These are phyloP conservation scores for Wallemia mellicola DNA, from an alignment of 1,284 basidiomycete species.

Conservation along the genomic window DNA sequence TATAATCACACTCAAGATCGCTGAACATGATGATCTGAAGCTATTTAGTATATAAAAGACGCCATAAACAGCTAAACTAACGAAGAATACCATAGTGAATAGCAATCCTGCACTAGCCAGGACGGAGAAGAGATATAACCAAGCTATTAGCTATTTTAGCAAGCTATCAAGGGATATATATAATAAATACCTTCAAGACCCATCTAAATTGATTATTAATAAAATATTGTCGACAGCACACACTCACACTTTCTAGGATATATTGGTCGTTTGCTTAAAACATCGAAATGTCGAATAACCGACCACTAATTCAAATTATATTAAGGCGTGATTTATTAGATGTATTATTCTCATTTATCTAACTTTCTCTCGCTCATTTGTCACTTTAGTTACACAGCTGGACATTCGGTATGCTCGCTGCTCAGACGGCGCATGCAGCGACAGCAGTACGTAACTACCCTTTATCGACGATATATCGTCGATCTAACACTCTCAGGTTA, in stretches of 20 bases:
- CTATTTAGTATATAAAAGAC: constrained; percentile 18
- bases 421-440: neutral
- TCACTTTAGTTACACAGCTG: too few species aligned
- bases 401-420: neutral
- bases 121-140: constrained; percentile 79
- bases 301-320: neutral
- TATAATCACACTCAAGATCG: constrained; percentile 43
- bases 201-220: too few species aligned
- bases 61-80: constrained; percentile 30
- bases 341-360: neutral
- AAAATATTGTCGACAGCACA: too few species aligned
- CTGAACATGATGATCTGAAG: constrained; percentile 99
- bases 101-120: constrained; percentile 70
- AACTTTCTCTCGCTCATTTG: neutral
- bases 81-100: constrained; percentile 96
- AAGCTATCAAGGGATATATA: neutral
- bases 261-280: neutral
- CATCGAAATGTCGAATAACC: neutral
- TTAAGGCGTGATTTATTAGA: neutral
- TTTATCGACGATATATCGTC: too few species aligned
- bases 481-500: too few species aligned
- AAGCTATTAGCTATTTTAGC: constrained; percentile 25
- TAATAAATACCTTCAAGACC: neutral
- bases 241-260: too few species aligned
- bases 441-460: too few species aligned